A percentile compares a stretch with the other conserved stretches of the same genome.
Conservation (phyloP, 1,284 basidiomycete species). For the Wolfiporia cocos region DNA sequence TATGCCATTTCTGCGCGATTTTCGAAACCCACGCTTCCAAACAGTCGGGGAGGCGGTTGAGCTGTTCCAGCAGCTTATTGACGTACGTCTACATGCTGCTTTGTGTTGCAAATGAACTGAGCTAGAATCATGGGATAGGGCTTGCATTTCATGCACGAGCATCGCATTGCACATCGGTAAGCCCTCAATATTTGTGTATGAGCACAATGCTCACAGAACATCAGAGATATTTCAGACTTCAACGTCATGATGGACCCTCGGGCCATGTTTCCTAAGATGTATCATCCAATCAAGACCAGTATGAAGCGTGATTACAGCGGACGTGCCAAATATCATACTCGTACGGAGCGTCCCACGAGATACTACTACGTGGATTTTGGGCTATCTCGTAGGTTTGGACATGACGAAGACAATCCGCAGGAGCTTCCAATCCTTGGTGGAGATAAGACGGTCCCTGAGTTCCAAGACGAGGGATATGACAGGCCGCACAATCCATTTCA, state of each 20-base stretch:
- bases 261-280: slow-evolving; percentile 21
- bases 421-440: slow-evolving; percentile 13
- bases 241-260: slow-evolving; percentile 36
- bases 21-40: slow-evolving; percentile 16
- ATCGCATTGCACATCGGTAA: slow-evolving; percentile 16
- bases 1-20: slow-evolving; percentile 20
- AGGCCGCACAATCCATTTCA: slow-evolving; percentile 20
- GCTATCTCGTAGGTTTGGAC: slow-evolving; percentile 23
- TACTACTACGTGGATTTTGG: slow-evolving; percentile 35
- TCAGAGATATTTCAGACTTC: slow-evolving; percentile 31
- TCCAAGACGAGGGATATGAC: slow-evolving; percentile 5
- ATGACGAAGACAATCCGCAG: slow-evolving; percentile 1
- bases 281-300: slow-evolving; percentile 17
- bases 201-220: neutral
- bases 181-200: neutral
- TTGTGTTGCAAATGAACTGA: neutral
- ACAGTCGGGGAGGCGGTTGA: slow-evolving; percentile 22
- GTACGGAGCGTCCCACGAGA: slow-evolving; percentile 23
- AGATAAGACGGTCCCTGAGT: slow-evolving; percentile 23
- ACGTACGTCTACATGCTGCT: slow-evolving; percentile 14
- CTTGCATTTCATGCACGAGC: slow-evolving; percentile 13
- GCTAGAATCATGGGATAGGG: slow-evolving; percentile 8
- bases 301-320: slow-evolving; percentile 14
- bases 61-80: slow-evolving; percentile 20
- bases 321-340: slow-evolving; percentile 21